Evolutionary conservation across 2,329 filamentous ascomycete genomes (phyloP).

Genomic region (Penicillium psychrosexuale): DNA sequence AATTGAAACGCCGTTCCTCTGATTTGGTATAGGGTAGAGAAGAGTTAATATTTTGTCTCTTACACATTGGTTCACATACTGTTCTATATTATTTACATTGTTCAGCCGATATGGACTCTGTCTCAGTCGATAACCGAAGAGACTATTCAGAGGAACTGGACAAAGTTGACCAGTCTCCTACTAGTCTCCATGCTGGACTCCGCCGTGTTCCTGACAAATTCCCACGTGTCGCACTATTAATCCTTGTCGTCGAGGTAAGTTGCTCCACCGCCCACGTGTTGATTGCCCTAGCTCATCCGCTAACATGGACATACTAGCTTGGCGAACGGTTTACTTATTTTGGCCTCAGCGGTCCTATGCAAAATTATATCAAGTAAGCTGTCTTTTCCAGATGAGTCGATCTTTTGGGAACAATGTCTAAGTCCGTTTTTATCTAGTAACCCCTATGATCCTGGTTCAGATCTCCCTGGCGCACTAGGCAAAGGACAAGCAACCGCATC

Average conservation of each 20-base stretch:
- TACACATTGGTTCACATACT: too few relatives aligned
- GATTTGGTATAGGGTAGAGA: not conserved
- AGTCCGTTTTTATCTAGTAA: conserved; percentile 2
- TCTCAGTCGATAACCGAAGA: not conserved
- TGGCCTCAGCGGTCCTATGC: conserved; percentile 31
- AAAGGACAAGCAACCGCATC: conserved; percentile 15
- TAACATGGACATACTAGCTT: conserved; percentile 7
- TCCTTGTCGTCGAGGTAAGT: conserved; percentile 26
- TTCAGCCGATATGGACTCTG: not conserved
- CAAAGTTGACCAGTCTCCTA: not conserved
- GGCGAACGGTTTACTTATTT: conserved; percentile 33
- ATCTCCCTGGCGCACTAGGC: conserved; percentile 12
- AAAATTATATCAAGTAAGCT: conserved; percentile 32
- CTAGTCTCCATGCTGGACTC: conserved; percentile 8
- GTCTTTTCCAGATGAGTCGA: accelerated
- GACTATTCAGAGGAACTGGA: not conserved
- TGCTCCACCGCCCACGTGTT: not conserved
- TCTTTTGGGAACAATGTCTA: not conserved
- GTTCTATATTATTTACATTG: not conserved
- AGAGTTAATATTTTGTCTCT: too few relatives aligned
- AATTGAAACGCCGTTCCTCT: conserved; percentile 1
- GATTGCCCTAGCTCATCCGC: not conserved
- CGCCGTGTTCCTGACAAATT: conserved; percentile 30
- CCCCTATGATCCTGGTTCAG: conserved; percentile 12
- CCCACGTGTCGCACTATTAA: conserved; percentile 24